Evolutionary conservation across 1,284 basidiomycete genomes (phyloP), one percentile per base, ranked within the genome.

Genomic region (Peniophora sp.): DNA sequence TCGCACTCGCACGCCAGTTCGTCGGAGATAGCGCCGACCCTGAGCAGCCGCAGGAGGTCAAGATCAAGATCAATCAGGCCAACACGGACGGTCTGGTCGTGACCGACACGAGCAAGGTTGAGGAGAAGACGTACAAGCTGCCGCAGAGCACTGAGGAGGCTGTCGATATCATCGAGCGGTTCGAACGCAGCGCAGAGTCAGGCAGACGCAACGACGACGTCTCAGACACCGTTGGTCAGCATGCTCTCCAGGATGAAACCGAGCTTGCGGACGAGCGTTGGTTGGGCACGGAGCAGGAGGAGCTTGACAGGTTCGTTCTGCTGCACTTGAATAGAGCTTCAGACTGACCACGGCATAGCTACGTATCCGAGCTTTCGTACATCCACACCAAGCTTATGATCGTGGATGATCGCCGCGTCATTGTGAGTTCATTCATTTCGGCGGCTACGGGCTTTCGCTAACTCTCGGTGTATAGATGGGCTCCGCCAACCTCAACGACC

Each of bases 381-480:
- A 90, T 91, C 55, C 86, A 92, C 64, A 81, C 79, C 27, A 88
- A 91, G 69, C 61, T 96, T 22, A 94, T 97, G 92, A 91, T 97
- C 53, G 90, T 96, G 20, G 94, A 97, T 61, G 94, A 97, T 64
- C 75, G 81, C 17, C 75, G 83, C 35, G 90, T 95, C 36, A 90
- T 97, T 58, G 87, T 90, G 57, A 54, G 86, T 74, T 11, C 37
- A 1, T 42, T 47, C 17, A 52, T 47, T 3, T n/a, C 43, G 15
- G 24, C 48, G 10, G 39, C 11, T 54, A 49, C 41, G 47, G 11
- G 18, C 23, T 35, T 12, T 15, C 35, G 46, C 42, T 41, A 12
- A 32, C n/a, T 32, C 27, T 5, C 12, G 12, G 6, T 6, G 12
- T 43, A 10, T 52, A 92, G 84, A 86, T 92, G 76, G 90, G 91